Conservation (phyloP, 495 filamentous ascomycete genomes). For the Trichoderma gamsii region DNA sequence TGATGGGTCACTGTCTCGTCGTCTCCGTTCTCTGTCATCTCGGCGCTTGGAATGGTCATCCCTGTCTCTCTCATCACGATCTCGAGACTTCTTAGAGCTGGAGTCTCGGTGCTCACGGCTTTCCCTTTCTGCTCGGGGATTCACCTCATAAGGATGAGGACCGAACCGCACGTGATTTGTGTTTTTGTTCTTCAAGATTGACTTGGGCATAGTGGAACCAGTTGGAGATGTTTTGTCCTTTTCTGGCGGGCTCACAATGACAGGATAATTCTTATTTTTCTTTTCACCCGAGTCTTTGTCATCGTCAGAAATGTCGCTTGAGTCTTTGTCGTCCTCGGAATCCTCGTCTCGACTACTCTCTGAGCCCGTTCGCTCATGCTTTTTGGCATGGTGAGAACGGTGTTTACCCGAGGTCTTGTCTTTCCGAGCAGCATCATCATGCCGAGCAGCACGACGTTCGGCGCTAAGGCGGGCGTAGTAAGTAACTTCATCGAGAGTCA, state of each 20-base stretch:
- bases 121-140: constrained; percentile 16
- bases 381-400: constrained; percentile 1
- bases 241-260: constrained; percentile 39
- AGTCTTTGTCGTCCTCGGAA: constrained; percentile 19
- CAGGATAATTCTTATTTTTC: constrained; percentile 28
- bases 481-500: constrained; percentile 55
- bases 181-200: constrained; percentile 47
- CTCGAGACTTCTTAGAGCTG: constrained; percentile 20
- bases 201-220: constrained; percentile 38
- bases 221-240: constrained; percentile 30
- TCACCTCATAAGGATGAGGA: constrained; percentile 31
- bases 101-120: constrained; percentile 15
- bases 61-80: constrained; percentile 26
- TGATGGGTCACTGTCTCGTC: constrained; percentile 21
- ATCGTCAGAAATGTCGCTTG: constrained; percentile 22
- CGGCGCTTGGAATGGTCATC: constrained; percentile 24
- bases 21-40: constrained; percentile 22
- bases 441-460: constrained; percentile 45
- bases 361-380: constrained; percentile 15
- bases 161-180: constrained; percentile 43
- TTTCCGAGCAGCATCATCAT: constrained; percentile 30
- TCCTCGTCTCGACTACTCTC: constrained; percentile 13
- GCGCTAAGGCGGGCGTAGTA: constrained; percentile 51
- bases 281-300: constrained; percentile 22
- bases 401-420: constrained; percentile 14